Percentiles rank a stretch among this genome's conserved stretches.
phyloP scores from a whole-genome alignment of 768 basidiomycete species.

The Mycena indigotica region DNA sequence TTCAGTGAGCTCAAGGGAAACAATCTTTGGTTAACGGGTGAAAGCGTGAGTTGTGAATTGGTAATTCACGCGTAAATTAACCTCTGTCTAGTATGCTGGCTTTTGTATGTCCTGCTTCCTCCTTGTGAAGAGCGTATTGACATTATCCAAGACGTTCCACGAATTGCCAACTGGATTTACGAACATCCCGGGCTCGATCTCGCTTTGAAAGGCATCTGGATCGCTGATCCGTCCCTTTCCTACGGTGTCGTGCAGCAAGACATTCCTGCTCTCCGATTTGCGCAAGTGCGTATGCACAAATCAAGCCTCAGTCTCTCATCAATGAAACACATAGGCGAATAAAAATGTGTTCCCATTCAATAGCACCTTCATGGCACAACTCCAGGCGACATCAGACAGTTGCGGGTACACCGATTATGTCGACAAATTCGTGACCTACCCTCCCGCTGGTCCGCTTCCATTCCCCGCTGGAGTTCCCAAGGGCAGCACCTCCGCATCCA shows the following conservation, averaged over 20 bases:
- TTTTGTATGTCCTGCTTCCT: conserved; percentile 48
- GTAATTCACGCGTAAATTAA: not conserved
- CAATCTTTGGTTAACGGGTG: conserved; percentile 64
- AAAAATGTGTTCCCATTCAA: conserved; percentile 63
- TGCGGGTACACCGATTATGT: conserved; percentile 68
- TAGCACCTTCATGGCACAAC: conserved; percentile 50
- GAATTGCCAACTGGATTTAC: conserved; percentile 73
- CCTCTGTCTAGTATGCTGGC: conserved; percentile 59
- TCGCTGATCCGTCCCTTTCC: conserved; percentile 51
- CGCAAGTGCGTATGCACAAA: conserved; percentile 31
- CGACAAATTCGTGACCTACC: conserved; percentile 62
- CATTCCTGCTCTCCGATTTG: conserved; percentile 68
- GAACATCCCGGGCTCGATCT: conserved; percentile 60
- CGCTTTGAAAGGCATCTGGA: conserved; percentile 62
- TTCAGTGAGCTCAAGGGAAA: conserved; percentile 70
- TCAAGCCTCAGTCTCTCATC: conserved; percentile 1
- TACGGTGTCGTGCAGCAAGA: conserved; percentile 60
- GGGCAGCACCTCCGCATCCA: conserved; percentile 42
- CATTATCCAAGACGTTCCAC: conserved; percentile 38
- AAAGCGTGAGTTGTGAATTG: conserved; percentile 52
- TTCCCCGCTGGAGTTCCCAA: conserved; percentile 52
- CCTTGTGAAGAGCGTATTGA: not conserved
- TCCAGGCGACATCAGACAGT: conserved; percentile 52
- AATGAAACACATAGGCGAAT: conserved; percentile 52
- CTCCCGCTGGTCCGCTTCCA: conserved; percentile 62